These are phyloP conservation scores for Verticillium tricorpus DNA, from an alignment of 2,329 filamentous ascomycete species.

Conservation along the genomic window DNA sequence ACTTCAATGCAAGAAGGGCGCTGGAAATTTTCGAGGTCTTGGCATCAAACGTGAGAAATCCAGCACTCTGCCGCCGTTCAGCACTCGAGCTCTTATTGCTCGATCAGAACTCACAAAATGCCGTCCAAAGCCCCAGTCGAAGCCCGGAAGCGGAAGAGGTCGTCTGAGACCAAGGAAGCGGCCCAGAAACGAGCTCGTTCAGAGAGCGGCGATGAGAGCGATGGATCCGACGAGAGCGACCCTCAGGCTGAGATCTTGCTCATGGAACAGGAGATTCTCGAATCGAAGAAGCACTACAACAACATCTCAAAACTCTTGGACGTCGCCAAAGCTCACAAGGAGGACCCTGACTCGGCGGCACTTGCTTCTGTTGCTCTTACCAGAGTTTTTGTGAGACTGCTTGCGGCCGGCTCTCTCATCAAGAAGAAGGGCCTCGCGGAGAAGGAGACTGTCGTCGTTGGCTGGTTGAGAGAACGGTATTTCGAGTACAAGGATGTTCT, in stretches of 20 bases:
- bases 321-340: constrained; percentile 40
- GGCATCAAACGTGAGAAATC: neutral
- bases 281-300: constrained; percentile 89
- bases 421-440: constrained; percentile 62
- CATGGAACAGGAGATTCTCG: constrained; percentile 75
- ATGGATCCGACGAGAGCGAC: constrained; percentile 30
- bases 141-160: constrained; percentile 49
- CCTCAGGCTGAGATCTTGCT: constrained; percentile 63
- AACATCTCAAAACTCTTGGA: constrained; percentile 73
- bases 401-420: constrained; percentile 67
- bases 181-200: constrained; percentile 48
- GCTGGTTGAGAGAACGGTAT: constrained; percentile 75
- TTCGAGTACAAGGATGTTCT: constrained; percentile 65
- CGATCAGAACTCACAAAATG: constrained; percentile 18
- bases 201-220: constrained; percentile 40
- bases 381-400: constrained; percentile 77
- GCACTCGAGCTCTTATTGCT: neutral
- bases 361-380: constrained; percentile 77
- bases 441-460: constrained; percentile 68
- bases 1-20: neutral
- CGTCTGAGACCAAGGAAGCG: constrained; percentile 30
- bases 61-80: neutral
- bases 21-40: constrained; percentile 5
- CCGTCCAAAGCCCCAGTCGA: constrained; percentile 16
- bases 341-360: constrained; percentile 52